Evolutionary conservation across 2,329 filamentous ascomycete species (phyloP).

Genomic region (Cytospora piceicola): DNA sequence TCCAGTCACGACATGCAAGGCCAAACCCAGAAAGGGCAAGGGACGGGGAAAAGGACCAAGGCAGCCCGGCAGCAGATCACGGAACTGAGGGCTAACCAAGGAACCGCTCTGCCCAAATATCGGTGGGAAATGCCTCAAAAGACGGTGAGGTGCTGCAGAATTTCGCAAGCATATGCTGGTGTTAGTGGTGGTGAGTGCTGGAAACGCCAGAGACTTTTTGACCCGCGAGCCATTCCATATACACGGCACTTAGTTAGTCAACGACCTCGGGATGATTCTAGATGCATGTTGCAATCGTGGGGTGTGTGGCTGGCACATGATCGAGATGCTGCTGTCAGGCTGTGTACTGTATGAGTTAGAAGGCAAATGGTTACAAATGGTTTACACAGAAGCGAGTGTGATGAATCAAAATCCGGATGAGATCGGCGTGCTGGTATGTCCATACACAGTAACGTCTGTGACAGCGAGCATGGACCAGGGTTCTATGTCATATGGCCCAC

Average conservation of each 20-base stretch:
- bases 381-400: no score
- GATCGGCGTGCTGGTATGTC: no score
- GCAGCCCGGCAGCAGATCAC: conserved; percentile 31
- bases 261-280: no score
- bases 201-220: background rate
- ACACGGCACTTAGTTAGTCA: background rate
- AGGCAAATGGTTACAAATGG: background rate
- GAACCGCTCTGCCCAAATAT: conserved; percentile 42
- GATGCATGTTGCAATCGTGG: no score
- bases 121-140: conserved; percentile 48
- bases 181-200: background rate
- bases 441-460: no score
- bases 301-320: no score
- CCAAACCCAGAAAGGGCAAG: background rate
- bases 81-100: conserved; percentile 55
- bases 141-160: conserved; percentile 33
- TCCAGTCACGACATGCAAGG: conserved; percentile 6
- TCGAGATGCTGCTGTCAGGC: no score
- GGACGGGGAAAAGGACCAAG: background rate
- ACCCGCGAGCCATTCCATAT: background rate
- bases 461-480: background rate
- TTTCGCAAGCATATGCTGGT: background rate
- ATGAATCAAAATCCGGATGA: no score
- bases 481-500: background rate
- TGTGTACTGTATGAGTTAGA: no score